Conservation (phyloP, 306 rosid species). For the Aeschynomene evenia region DNA sequence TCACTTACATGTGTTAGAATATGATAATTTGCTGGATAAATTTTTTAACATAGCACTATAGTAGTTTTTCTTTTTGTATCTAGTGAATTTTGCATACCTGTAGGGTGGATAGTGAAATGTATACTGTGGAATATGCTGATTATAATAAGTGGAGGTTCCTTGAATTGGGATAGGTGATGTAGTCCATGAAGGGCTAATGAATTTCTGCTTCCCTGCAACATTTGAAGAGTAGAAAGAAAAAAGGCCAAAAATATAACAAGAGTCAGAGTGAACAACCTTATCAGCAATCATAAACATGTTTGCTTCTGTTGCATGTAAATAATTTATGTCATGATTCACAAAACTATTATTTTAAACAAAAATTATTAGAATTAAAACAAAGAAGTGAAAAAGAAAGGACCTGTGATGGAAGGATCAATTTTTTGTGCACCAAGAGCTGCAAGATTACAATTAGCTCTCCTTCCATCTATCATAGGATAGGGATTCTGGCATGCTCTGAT, state of each 20-base stretch:
- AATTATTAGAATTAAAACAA: background rate
- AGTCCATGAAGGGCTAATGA: conserved; percentile 44
- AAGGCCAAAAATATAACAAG: background rate
- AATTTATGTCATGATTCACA: background rate
- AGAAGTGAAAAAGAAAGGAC: conserved; percentile 20
- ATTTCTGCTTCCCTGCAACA: conserved; percentile 38
- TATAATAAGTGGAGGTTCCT: conserved; percentile 40
- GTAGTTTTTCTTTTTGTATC: background rate
- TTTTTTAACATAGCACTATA: background rate
- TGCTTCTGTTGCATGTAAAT: conserved; percentile 20
- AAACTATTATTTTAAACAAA: background rate
- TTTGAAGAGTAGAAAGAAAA: conserved; percentile 5
- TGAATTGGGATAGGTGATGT: conserved; percentile 36
- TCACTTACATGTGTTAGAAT: conserved; percentile 32
- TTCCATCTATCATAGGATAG: conserved; percentile 68
- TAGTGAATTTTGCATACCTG: no score
- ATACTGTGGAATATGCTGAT: conserved; percentile 52
- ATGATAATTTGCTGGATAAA: background rate
- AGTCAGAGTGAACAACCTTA: conserved; percentile 1
- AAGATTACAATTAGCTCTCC: conserved; percentile 66
- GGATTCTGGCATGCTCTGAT: conserved; percentile 64
- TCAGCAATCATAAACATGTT: conserved; percentile 9
- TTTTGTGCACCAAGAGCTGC: conserved; percentile 55
- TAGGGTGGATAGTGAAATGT: conserved; percentile 37
- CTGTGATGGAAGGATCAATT: conserved; percentile 36